phyloP scores from a whole-genome alignment of 2,329 filamentous ascomycete genomes.

The Cordyceps sp. region DNA sequence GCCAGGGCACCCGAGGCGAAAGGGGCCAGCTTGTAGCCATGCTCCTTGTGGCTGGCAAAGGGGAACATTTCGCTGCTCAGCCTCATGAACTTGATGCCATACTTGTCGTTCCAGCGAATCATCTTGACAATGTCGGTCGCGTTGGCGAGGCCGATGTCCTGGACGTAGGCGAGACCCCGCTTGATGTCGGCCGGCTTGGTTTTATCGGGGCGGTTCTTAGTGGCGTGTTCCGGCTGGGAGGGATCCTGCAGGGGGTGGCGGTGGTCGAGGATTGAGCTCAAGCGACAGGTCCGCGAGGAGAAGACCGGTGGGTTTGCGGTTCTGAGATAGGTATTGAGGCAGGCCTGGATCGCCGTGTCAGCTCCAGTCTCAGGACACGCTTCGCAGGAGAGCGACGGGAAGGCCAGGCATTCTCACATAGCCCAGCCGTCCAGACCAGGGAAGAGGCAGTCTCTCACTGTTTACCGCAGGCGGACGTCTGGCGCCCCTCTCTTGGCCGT shows the following conservation, averaged over 20 bases:
- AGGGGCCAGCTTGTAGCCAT: slow-evolving; percentile 70
- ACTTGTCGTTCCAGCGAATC: slow-evolving; percentile 81
- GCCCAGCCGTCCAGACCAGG: slow-evolving; percentile 78
- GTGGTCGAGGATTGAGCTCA: slow-evolving; percentile 79
- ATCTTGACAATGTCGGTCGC: slow-evolving; percentile 72
- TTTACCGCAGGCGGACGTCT: slow-evolving; percentile 59
- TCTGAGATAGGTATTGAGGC: slow-evolving; percentile 81
- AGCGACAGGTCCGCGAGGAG: slow-evolving; percentile 78
- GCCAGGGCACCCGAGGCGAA: slow-evolving; percentile 68
- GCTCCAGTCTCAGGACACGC: not conserved
- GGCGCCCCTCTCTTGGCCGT: slow-evolving; percentile 18
- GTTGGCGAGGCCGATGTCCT: slow-evolving; percentile 66
- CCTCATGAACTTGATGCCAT: slow-evolving; percentile 81
- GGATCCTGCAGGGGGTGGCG: slow-evolving; percentile 67
- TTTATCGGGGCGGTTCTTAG: slow-evolving; percentile 74
- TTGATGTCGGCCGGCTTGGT: slow-evolving; percentile 47
- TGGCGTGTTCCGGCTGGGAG: slow-evolving; percentile 59
- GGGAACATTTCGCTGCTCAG: slow-evolving; percentile 95
- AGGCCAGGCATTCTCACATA: slow-evolving; percentile 48
- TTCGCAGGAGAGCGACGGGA: no score
- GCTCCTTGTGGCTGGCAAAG: slow-evolving; percentile 74
- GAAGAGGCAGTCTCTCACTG: slow-evolving; percentile 67
- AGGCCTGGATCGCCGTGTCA: slow-evolving; percentile 41
- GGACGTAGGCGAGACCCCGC: slow-evolving; percentile 56
- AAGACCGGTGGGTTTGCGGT: slow-evolving; percentile 72